Conservation (phyloP, 2,329 filamentous ascomycete species). For the Westerdykella ornata region DNA sequence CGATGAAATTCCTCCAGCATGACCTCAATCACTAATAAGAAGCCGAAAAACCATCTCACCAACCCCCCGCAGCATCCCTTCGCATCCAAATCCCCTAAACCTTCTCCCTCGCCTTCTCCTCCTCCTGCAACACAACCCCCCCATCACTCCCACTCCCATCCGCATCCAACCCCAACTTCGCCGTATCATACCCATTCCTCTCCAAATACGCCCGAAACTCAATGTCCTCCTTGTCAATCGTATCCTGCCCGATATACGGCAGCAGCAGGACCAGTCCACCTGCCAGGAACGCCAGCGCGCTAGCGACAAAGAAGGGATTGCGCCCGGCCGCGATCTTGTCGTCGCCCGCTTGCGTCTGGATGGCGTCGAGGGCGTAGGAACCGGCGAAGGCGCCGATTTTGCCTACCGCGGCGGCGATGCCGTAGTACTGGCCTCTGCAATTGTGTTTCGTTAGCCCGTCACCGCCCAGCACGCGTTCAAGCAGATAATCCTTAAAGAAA, state of each 20-base stretch:
- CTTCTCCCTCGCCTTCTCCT: constrained; percentile 1
- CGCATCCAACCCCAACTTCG: constrained; percentile 43
- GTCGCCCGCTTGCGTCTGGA: constrained; percentile 38
- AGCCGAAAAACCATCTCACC: too few relatives aligned
- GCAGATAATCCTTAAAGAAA: background rate
- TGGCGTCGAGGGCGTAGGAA: constrained; percentile 70
- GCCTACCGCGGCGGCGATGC: constrained; percentile 64
- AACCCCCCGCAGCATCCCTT: too few relatives aligned
- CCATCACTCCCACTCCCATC: background rate
- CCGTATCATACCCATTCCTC: constrained; percentile 68
- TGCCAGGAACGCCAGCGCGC: constrained; percentile 66
- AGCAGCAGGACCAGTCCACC: constrained; percentile 59
- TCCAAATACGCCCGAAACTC: constrained; percentile 69
- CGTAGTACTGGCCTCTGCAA: constrained; percentile 61
- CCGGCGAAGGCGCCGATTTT: constrained; percentile 82
- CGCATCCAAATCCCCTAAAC: background rate
- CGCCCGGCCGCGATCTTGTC: constrained; percentile 54
- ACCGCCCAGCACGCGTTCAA: background rate
- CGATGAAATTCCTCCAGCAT: too few relatives aligned
- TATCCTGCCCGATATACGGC: constrained; percentile 75
- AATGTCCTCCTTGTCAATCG: constrained; percentile 69
- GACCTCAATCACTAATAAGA: too few relatives aligned
- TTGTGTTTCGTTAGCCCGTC: background rate
- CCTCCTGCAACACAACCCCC: constrained; percentile 7
- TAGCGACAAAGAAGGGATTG: constrained; percentile 85